Evolutionary conservation across 169 alveolate species (phyloP), one percentile per base, ranked within the genome.

Genomic region (Amoebophrya sp.): DNA sequence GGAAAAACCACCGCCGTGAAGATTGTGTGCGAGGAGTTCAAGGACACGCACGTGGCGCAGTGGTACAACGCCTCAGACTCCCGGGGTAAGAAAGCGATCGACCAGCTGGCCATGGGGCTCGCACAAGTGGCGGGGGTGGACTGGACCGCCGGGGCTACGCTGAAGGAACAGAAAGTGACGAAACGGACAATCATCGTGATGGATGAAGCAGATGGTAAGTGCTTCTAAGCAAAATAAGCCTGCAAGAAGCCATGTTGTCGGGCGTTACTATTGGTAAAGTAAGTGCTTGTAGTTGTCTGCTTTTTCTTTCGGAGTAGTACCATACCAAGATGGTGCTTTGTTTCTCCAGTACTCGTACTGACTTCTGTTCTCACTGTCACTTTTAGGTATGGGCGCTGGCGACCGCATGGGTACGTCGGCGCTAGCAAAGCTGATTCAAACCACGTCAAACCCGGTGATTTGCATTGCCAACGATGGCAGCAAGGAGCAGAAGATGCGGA

Each of bases 201-300:
- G 98, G 99, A 98, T 93, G 99, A 98, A 95, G 97, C 98, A 40
- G 99, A 98, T 95, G 99, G 99, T 77, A 95, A n/a, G n/a, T n/a
- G n/a, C n/a, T n/a, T n/a, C n/a, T n/a, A n/a, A n/a, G n/a, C n/a
- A n/a, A n/a, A n/a, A n/a, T n/a, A n/a, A n/a, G n/a, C n/a, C n/a
- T n/a, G n/a, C n/a, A n/a, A n/a, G n/a, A n/a, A n/a, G n/a, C n/a
- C n/a, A n/a, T n/a, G n/a, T n/a, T n/a, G n/a, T n/a, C n/a, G n/a
- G n/a, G n/a, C n/a, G n/a, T n/a, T n/a, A n/a, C n/a, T n/a, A n/a
- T n/a, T n/a, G n/a, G n/a, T n/a, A n/a, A n/a, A n/a, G n/a, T n/a
- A n/a, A n/a, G n/a, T n/a, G n/a, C n/a, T n/a, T n/a, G n/a, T n/a
- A n/a, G n/a, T n/a, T n/a, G n/a, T n/a, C n/a, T n/a, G n/a, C n/a